Evolutionary conservation across 768 basidiomycete genomes (phyloP).

Genomic region (Phaeolepiota aurea): DNA sequence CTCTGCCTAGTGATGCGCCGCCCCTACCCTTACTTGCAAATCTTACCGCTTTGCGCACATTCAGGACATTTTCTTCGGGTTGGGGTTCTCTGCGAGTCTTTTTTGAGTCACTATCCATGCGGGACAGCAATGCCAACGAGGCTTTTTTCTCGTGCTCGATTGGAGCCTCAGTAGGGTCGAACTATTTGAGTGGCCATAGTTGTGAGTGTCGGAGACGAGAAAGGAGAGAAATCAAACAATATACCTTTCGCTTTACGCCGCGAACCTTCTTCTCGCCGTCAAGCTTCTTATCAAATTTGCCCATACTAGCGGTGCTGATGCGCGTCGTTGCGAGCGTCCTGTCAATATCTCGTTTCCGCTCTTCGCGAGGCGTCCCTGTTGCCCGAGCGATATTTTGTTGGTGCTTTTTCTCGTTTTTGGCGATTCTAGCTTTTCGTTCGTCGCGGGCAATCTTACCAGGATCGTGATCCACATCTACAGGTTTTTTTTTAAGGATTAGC

Average conservation of each 20-base stretch:
- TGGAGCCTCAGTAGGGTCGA: conserved; percentile 73
- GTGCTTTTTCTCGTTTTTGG: conserved; percentile 80
- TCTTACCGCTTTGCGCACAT: conserved; percentile 84
- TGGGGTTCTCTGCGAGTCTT: conserved; percentile 42
- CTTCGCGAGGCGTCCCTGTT: conserved; percentile 24
- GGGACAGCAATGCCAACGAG: conserved; percentile 68
- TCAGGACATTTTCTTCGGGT: conserved; percentile 53
- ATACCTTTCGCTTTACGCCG: conserved; percentile 89
- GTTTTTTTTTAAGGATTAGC: background rate
- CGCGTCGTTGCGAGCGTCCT: conserved; percentile 68
- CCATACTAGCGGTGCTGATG: conserved; percentile 90
- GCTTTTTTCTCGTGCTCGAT: conserved; percentile 59
- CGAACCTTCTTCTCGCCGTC: conserved; percentile 87
- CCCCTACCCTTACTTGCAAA: conserved; percentile 65
- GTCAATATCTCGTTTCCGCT: conserved; percentile 70
- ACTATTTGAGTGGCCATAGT: conserved; percentile 52
- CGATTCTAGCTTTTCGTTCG: conserved; percentile 72
- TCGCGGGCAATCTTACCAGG: conserved; percentile 68
- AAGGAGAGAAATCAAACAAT: conserved; percentile 7
- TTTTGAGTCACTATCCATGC: conserved; percentile 67
- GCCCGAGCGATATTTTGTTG: conserved; percentile 65
- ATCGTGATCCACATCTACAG: conserved; percentile 76
- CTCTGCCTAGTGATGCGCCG: conserved; percentile 45
- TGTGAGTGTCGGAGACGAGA: background rate
- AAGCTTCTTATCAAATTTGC: conserved; percentile 83